Base-by-base conservation (phyloP, 306 rosid genomes). In the Aeschynomene evenia region DNA sequence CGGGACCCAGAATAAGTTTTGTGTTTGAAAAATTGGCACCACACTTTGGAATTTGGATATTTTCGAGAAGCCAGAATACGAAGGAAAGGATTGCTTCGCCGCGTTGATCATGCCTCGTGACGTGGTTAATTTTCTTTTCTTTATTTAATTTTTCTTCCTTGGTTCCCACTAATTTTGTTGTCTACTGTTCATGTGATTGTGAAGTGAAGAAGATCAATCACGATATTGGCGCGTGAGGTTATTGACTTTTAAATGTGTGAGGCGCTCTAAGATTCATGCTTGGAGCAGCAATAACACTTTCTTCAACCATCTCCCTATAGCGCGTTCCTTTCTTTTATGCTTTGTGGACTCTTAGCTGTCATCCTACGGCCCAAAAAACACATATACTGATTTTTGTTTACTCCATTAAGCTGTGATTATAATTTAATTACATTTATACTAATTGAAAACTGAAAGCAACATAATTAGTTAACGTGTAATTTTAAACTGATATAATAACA, bases 101-200 rank as follows among this genome's bases (percentile, higher is more conserved):
- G 82, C 91, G 89, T 81, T 56, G 75, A 88, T 75, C 39, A 55
- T 75, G 87, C 80, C 74, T 16, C 66, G 24, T 72, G 70, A 69
- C 66, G 67, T 57, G 77, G 57, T 37, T 56, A 48, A 78, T 22
- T 60, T 13, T 4, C 0, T 37, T 11, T 37, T 37, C 14, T 37
- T 37, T 37, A 9, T 4, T 9, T 37, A 8, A 8, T 36, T 10
- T 36, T 36, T 8, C 11, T 36, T 4, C 13, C 42, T 36, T 9
- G 42, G 43, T 37, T 37, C 14, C 14, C 43, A 37, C 43, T 37
- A 37, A 9, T 33, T 28, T 33, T 33, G 37, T 33, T 33, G 37
- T 33, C 2, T 33, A 33, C 37, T 7, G 37, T 7, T 28, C 15
- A 43, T 49, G 43, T 9, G 9, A 62, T 34, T 26, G 40, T 28